Conservation (phyloP, 2,329 filamentous ascomycete species). For the Xylariaceae sp. region DNA sequence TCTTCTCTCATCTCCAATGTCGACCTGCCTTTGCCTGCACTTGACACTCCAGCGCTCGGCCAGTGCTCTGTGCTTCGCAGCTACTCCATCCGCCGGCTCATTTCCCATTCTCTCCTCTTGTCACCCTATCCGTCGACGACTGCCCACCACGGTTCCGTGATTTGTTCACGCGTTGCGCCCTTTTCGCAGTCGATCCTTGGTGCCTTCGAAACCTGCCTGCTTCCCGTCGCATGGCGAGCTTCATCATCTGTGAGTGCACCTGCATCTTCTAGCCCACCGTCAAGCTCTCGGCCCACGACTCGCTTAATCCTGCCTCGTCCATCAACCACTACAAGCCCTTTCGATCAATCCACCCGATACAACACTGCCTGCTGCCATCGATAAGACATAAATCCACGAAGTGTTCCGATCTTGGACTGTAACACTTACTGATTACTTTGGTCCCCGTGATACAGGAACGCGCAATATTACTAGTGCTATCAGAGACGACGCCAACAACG, state of each 20-base stretch:
- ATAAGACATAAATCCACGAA: not conserved
- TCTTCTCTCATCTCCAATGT: slow-evolving; percentile 7
- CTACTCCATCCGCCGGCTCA: not conserved
- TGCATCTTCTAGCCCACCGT: not conserved
- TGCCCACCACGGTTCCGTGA: too few species aligned
- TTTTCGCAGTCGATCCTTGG: too few species aligned
- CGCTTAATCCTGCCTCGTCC: not conserved
- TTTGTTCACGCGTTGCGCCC: too few species aligned
- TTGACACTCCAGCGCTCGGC: not conserved
- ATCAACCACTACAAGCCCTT: not conserved
- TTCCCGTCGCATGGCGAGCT: not conserved
- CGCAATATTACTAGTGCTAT: slow-evolving; percentile 8
- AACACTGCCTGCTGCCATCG: not conserved
- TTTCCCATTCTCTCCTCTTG: not conserved
- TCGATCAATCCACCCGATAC: not conserved
- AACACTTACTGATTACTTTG: slow-evolving; percentile 8
- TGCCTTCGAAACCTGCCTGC: too few species aligned
- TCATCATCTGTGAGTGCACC: not conserved
- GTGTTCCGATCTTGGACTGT: not conserved
- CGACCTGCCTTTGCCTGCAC: not conserved
- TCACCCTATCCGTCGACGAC: not conserved
- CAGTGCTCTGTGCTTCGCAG: not conserved
- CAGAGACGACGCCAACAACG: slow-evolving; percentile 6
- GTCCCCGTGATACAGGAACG: slow-evolving; percentile 8
- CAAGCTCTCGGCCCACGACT: not conserved